Percentiles rank a stretch among this genome's conserved stretches.
Evolutionary conservation across 2,329 filamentous ascomycete genomes (phyloP).

Genomic region (Achaetomium macrosporum): DNA sequence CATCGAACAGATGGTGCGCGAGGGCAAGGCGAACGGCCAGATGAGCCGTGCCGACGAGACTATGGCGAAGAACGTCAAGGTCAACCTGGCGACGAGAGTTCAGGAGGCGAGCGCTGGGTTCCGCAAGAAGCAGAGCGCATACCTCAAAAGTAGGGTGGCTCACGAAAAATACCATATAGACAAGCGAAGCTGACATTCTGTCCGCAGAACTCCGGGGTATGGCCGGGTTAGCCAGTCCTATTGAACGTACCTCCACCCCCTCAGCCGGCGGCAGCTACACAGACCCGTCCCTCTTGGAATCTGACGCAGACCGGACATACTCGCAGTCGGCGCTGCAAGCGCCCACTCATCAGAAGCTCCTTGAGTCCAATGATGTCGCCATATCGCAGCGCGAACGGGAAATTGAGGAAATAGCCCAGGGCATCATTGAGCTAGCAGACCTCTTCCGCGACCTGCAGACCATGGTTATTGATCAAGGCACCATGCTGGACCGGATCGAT

Average conservation of each 20-base stretch:
- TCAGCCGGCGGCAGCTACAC: slow-evolving; percentile 48
- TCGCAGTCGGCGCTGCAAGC: slow-evolving; percentile 85
- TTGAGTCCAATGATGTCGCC: slow-evolving; percentile 71
- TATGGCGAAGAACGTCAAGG: slow-evolving; percentile 95
- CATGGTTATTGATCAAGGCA: slow-evolving; percentile 92
- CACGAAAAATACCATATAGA: too few relatives aligned
- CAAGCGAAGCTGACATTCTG: slow-evolving; percentile 20
- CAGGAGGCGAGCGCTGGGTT: slow-evolving; percentile 90
- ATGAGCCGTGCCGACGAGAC: slow-evolving; percentile 81
- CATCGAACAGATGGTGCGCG: slow-evolving; percentile 80
- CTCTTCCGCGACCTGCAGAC: slow-evolving; percentile 93
- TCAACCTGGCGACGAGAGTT: slow-evolving; percentile 78
- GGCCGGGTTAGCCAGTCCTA: slow-evolving; percentile 47
- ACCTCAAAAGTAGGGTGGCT: slow-evolving; percentile 72
- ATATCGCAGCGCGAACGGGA: slow-evolving; percentile 92
- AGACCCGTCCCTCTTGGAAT: slow-evolving; percentile 86
- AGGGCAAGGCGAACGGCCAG: slow-evolving; percentile 65
- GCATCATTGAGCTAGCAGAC: slow-evolving; percentile 93
- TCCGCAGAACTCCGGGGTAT: slow-evolving; percentile 65
- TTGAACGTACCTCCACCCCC: slow-evolving; percentile 50
- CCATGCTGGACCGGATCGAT: slow-evolving; percentile 89
- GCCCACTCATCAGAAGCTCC: slow-evolving; percentile 60
- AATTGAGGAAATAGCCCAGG: slow-evolving; percentile 96
- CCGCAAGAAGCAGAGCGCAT: slow-evolving; percentile 94
- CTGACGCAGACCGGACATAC: slow-evolving; percentile 86